Evolutionary conservation across 2,329 filamentous ascomycete species (phyloP).

Genomic region (Colletotrichum tropicale): DNA sequence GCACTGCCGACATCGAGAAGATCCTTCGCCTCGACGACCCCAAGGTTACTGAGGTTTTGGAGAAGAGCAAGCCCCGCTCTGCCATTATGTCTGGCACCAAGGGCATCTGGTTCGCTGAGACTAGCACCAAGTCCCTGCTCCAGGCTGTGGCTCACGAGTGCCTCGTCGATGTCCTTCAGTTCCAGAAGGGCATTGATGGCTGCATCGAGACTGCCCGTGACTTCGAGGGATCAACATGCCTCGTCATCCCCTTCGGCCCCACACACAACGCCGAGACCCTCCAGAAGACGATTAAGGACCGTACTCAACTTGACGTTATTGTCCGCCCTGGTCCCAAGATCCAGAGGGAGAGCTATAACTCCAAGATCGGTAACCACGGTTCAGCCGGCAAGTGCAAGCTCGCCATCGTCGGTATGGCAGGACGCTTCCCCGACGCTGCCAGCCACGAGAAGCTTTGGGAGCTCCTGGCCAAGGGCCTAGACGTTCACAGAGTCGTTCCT

Average conservation of each 20-base stretch:
- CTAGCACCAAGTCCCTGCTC: conserved; percentile 46
- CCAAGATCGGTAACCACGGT: conserved; percentile 52
- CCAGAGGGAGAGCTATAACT: conserved; percentile 34
- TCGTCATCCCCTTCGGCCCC: conserved; percentile 55
- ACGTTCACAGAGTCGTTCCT: conserved; percentile 64
- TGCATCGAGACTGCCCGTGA: conserved; percentile 46
- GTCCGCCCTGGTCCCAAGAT: conserved; percentile 41
- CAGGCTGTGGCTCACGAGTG: conserved; percentile 51
- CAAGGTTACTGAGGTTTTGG: conserved; percentile 41
- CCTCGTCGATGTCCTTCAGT: conserved; percentile 52
- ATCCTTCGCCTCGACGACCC: conserved; percentile 50
- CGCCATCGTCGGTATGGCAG: conserved; percentile 74
- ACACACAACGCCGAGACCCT: conserved; percentile 53
- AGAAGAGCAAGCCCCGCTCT: conserved; percentile 47
- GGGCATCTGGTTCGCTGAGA: conserved; percentile 45
- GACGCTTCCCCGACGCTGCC: conserved; percentile 46
- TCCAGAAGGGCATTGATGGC: conserved; percentile 52
- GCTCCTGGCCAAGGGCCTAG: conserved; percentile 66
- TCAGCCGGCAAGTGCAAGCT: conserved; percentile 66
- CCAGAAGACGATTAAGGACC: conserved; percentile 42
- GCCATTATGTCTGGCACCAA: conserved; percentile 56
- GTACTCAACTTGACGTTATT: conserved; percentile 47
- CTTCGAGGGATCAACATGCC: conserved; percentile 42
- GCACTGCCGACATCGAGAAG: conserved; percentile 43
- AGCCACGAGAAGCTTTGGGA: conserved; percentile 50